Conservation (phyloP, 805 yeast genomes). For the Candida krabiensis region DNA sequence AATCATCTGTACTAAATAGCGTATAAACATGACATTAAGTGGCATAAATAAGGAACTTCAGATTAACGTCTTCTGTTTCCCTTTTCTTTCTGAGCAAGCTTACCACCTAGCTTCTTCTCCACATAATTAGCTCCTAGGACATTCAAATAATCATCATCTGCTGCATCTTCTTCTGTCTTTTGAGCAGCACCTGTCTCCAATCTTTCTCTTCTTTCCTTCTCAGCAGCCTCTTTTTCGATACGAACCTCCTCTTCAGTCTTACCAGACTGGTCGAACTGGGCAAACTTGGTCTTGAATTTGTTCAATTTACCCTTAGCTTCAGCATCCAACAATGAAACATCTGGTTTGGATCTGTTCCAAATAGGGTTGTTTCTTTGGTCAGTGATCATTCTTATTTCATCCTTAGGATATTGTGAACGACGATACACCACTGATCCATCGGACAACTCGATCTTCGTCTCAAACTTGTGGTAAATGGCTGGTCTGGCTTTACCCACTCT, state of each 20-base stretch:
- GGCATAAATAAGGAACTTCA: conserved; percentile 2
- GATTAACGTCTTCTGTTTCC: conserved; percentile 23
- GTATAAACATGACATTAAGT: conserved; percentile 3
- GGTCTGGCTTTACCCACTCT: conserved; percentile 87
- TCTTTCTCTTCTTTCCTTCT: conserved; percentile 29
- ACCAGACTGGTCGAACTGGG: conserved; percentile 44
- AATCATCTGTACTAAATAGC: neutral
- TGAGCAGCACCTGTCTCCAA: conserved; percentile 30
- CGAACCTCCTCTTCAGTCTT: conserved; percentile 31
- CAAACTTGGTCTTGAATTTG: conserved; percentile 68
- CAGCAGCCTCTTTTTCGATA: conserved; percentile 23
- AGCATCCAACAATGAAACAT: conserved; percentile 71
- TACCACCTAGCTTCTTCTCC: conserved; percentile 38
- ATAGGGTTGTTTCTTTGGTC: conserved; percentile 85
- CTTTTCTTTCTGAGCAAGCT: conserved; percentile 32
- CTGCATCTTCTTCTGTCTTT: conserved; percentile 20
- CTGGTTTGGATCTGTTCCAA: conserved; percentile 88
- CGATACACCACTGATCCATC: conserved; percentile 90
- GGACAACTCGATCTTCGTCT: conserved; percentile 82
- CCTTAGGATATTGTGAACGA: conserved; percentile 84
- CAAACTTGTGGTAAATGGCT: conserved; percentile 87
- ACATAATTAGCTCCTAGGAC: conserved; percentile 50
- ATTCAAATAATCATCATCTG: conserved; percentile 51
- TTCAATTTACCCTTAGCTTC: conserved; percentile 80
- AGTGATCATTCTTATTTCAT: conserved; percentile 77